Percentiles rank a stretch among this genome's conserved stretches.
phyloP scores from a whole-genome alignment of 2,329 filamentous ascomycete species.

The Nemania sp. region DNA sequence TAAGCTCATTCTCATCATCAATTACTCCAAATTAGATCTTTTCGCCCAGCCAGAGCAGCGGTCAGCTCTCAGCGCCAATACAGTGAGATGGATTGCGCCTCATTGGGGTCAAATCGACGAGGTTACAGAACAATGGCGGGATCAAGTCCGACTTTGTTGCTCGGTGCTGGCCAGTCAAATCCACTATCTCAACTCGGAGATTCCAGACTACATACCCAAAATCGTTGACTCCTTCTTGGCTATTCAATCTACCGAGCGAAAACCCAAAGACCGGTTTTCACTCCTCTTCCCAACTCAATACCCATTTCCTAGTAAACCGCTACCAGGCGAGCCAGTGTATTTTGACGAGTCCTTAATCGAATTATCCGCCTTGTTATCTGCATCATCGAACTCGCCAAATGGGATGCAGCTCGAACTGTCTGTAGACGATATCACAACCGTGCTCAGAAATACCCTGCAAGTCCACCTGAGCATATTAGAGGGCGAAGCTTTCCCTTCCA shows the following conservation, averaged over 20 bases:
- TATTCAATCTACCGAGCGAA: constrained; percentile 61
- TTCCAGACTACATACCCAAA: constrained; percentile 87
- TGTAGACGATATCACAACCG: constrained; percentile 72
- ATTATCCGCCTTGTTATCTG: constrained; percentile 82
- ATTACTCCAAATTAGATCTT: constrained; percentile 80
- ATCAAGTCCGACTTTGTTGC: constrained; percentile 91
- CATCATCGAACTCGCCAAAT: constrained; percentile 72
- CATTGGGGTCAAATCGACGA: constrained; percentile 82
- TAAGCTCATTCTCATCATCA: constrained; percentile 89
- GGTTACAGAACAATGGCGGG: constrained; percentile 83
- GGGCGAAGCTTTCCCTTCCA: constrained; percentile 84
- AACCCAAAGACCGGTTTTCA: constrained; percentile 70
- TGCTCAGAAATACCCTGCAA: constrained; percentile 78
- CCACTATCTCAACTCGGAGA: constrained; percentile 74
- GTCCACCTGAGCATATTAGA: constrained; percentile 87
- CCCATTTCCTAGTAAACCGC: constrained; percentile 77
- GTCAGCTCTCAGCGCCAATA: constrained; percentile 75
- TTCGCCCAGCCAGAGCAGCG: constrained; percentile 80
- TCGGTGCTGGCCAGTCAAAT: constrained; percentile 88
- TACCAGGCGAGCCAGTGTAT: constrained; percentile 56
- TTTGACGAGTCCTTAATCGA: constrained; percentile 91
- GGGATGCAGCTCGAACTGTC: constrained; percentile 76
- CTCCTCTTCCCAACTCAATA: constrained; percentile 88
- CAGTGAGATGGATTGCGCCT: constrained; percentile 85
- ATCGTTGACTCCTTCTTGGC: constrained; percentile 86